These are phyloP conservation scores for Phytophthora idaei DNA, from an alignment of 352 stramenopile species.

Conservation along the genomic window DNA sequence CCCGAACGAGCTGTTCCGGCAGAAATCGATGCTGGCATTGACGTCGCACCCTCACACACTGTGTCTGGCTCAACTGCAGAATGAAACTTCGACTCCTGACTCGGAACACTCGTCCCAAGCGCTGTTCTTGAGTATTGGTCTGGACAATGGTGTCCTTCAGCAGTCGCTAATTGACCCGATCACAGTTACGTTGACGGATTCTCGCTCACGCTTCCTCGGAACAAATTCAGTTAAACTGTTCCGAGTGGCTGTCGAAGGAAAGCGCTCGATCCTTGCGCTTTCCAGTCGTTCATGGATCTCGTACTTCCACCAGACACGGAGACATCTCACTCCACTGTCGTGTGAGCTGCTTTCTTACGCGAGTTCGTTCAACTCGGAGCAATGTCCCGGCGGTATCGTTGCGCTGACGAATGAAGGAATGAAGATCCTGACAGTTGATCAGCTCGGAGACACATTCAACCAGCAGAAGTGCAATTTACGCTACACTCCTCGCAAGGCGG, in stretches of 20 bases:
- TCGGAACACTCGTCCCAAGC: constrained; percentile 58
- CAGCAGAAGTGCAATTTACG: constrained; percentile 94
- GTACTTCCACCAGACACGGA: constrained; percentile 91
- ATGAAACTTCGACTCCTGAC: constrained; percentile 66
- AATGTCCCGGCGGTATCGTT: constrained; percentile 97
- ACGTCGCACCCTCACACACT: constrained; percentile 86
- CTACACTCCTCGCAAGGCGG: constrained; percentile 97
- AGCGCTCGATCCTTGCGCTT: constrained; percentile 93
- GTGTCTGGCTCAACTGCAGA: constrained; percentile 80
- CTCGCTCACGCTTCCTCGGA: constrained; percentile 94
- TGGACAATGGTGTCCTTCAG: constrained; percentile 97
- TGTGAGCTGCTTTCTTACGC: constrained; percentile 96
- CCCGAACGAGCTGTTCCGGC: constrained; percentile 89
- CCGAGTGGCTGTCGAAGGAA: constrained; percentile 89
- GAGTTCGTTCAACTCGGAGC: constrained; percentile 96
- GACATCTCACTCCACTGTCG: constrained; percentile 94
- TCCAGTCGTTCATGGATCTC: constrained; percentile 97
- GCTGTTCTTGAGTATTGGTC: constrained; percentile 86
- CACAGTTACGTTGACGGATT: constrained; percentile 84
- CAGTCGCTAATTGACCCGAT: constrained; percentile 90
- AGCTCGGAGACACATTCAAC: constrained; percentile 97
- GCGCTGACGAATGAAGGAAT: constrained; percentile 95
- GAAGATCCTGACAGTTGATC: constrained; percentile 97
- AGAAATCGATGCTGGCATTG: constrained; percentile 84
- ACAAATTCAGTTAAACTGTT: constrained; percentile 95